Base-by-base conservation (phyloP, 306 rosid species). In the Urtica urens region DNA sequence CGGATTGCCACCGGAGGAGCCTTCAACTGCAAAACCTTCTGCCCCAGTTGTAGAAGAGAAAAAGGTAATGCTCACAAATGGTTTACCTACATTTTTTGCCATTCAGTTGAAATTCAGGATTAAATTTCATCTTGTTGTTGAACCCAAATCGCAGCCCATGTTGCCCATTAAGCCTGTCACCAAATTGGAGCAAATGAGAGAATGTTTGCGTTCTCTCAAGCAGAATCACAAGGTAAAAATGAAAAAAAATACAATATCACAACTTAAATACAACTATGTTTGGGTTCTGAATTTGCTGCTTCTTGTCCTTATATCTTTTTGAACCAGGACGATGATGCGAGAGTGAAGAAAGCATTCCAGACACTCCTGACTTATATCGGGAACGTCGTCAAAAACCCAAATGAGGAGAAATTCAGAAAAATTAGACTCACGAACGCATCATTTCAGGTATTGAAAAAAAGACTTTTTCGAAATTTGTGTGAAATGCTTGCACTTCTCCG, bases 171-270 rank as follows among this genome's bases (percentile, higher is more conserved):
- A 86, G 62, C 95, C 96, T 48, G 92, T 92, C 49, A 79, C 95
- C 67, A 85, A 79, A 68, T 38, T 79, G 29, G 96, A 92, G 68
- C 95, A 79, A 68, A 85, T 85, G 93, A 85, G 99, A 63, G 99
- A 79, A 68, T 79, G 94, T 59, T 57, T 92, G 63, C 90, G 95
- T 35, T 77, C 93, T 62, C 93, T 92, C 52, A 85, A 92, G 75
- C 86, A 78, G 64, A 79, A 60, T 69, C 92, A 85, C 79, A 92
- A 82, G 99, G 99, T 92, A 79, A 78, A 67, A 24, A 31, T 59
- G 58, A n/a, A 27, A 23, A 28, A 18, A 33, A 38, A 55, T 27
- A 23, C 40, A 35, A 35, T 14, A 35, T 35, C 4, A 35, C n/a
- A 35, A 3, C n/a, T 35, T 35, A 16, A 35, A 35, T 14, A 13